Base-by-base conservation (phyloP, 2,329 filamentous ascomycete species). In the Aspergillus ruber region DNA sequence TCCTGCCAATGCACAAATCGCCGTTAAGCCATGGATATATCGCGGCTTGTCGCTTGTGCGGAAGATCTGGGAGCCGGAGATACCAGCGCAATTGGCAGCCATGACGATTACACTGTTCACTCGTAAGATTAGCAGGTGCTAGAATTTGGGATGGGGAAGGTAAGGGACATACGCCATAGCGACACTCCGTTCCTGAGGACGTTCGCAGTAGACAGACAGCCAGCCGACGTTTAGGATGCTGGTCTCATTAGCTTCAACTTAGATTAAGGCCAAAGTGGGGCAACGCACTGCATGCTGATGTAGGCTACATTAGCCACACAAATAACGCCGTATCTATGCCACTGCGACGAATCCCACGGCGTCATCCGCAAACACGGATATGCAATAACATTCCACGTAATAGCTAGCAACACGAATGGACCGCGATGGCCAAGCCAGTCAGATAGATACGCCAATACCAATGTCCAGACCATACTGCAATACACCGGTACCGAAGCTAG, bases 51-150 rank as follows among this genome's bases (percentile, higher is more conserved):
- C 50, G 10, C 47, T 46, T 0, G 57, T 55, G 12, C 60, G 75
- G 70, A 82, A 83, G 50, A 83, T 76, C 57, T 83, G 79, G 0
- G 78, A 78, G 3, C 80, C 80, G 46, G 80, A 79, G 44, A 83
- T 82, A 18, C 79, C 79, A 0, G 79, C 79, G 21, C 77, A 78
- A 53, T 83, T 83, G 42, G 78, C 80, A 17, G 76, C 75, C 79
- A 82, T 82, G 50, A 83, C 80, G 44, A 81, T 23, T 12, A 55
- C 61, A 43, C 65, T 68, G 44, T 47, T 33, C 6, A 17, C 46
- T 44, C 44, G 41, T 40, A 36, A 23, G 10, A 20, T 13, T 20
- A 15, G 7, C 25, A 12, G 25, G 12, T 29, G 10, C 12, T 36
- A 9, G 7, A n/a, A 3, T 10, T 4, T 39, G 36, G 36, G 36